A percentile compares a stretch with the other conserved stretches of the same genome.
phyloP scores from a whole-genome alignment of 768 basidiomycete species.

The Amanita thiersii region DNA sequence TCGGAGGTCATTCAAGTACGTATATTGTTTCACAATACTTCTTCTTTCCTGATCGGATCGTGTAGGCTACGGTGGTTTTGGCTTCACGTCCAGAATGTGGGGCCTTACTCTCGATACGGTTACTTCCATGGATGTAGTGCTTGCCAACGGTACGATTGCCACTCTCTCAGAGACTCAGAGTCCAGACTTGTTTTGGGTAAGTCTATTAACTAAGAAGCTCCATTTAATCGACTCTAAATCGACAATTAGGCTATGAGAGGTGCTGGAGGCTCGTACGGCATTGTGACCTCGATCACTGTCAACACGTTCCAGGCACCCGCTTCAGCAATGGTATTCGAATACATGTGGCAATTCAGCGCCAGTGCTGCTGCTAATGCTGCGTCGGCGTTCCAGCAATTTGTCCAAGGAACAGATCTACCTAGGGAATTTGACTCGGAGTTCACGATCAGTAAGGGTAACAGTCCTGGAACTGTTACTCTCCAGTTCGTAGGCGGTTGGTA shows the following conservation, averaged over 20 bases:
- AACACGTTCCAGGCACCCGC: conserved; percentile 29
- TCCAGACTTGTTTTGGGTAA: conserved; percentile 45
- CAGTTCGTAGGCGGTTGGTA: conserved; percentile 30
- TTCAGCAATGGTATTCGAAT: conserved; percentile 29
- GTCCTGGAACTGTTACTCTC: conserved; percentile 21
- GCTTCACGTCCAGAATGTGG: conserved; percentile 39
- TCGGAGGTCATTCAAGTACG: conserved; percentile 36
- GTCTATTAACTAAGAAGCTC: conserved; percentile 8
- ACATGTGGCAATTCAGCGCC: conserved; percentile 27
- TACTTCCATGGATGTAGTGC: conserved; percentile 29
- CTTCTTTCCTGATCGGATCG: not conserved
- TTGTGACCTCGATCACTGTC: conserved; percentile 30
- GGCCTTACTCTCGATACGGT: conserved; percentile 44
- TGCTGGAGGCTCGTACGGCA: conserved; percentile 31
- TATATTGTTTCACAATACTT: not conserved
- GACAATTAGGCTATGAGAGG: conserved; percentile 30
- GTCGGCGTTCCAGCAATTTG: conserved; percentile 26
- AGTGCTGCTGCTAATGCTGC: conserved; percentile 23
- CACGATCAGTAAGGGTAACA: conserved; percentile 21
- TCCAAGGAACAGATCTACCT: conserved; percentile 23
- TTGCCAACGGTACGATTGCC: conserved; percentile 36
- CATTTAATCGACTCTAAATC: not conserved
- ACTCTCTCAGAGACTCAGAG: conserved; percentile 28
- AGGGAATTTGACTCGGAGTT: conserved; percentile 26
- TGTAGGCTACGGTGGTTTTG: conserved; percentile 38